Evolutionary conservation across 352 stramenopile species (phyloP).

Genomic region (Globisporangium paroecandrum): DNA sequence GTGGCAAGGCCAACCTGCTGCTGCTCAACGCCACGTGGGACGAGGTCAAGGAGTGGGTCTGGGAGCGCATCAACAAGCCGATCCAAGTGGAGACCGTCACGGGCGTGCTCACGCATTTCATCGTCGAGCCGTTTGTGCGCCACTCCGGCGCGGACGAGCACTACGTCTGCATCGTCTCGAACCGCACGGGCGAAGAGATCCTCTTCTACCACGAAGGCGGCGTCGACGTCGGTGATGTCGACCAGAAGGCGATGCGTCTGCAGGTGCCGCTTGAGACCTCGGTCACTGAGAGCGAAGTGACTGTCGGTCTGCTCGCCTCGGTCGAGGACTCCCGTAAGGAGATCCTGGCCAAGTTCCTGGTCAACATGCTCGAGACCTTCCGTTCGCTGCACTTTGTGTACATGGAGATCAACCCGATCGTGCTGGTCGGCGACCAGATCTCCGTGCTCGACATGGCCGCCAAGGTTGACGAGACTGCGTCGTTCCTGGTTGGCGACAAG

Average conservation of each 20-base stretch:
- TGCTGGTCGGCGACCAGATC: slow-evolving; percentile 90
- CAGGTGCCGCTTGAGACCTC: slow-evolving; percentile 79
- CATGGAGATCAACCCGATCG: slow-evolving; percentile 98
- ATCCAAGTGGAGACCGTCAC: slow-evolving; percentile 90
- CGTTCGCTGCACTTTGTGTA: slow-evolving; percentile 96
- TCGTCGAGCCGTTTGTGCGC: slow-evolving; percentile 96
- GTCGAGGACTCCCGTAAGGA: slow-evolving; percentile 77
- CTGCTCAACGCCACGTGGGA: slow-evolving; percentile 92
- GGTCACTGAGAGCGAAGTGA: slow-evolving; percentile 74
- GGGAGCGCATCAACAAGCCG: slow-evolving; percentile 91
- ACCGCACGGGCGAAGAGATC: slow-evolving; percentile 94
- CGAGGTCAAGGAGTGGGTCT: slow-evolving; percentile 93
- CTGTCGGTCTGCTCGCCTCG: slow-evolving; percentile 62
- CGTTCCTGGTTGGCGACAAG: slow-evolving; percentile 90
- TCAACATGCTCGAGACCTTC: slow-evolving; percentile 91
- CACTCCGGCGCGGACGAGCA: slow-evolving; percentile 93
- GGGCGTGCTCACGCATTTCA: slow-evolving; percentile 94
- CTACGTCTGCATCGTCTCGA: slow-evolving; percentile 96
- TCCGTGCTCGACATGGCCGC: slow-evolving; percentile 94
- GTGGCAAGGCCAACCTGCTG: slow-evolving; percentile 94
- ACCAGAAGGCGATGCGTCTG: slow-evolving; percentile 90
- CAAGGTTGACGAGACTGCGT: slow-evolving; percentile 96
- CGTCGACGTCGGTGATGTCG: slow-evolving; percentile 95
- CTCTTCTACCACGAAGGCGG: slow-evolving; percentile 95
- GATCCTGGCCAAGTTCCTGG: slow-evolving; percentile 88